Percentiles rank a stretch among this genome's conserved stretches.
Evolutionary conservation across 2,329 filamentous ascomycete genomes (phyloP).

Genomic region (Fusarium equiseti): DNA sequence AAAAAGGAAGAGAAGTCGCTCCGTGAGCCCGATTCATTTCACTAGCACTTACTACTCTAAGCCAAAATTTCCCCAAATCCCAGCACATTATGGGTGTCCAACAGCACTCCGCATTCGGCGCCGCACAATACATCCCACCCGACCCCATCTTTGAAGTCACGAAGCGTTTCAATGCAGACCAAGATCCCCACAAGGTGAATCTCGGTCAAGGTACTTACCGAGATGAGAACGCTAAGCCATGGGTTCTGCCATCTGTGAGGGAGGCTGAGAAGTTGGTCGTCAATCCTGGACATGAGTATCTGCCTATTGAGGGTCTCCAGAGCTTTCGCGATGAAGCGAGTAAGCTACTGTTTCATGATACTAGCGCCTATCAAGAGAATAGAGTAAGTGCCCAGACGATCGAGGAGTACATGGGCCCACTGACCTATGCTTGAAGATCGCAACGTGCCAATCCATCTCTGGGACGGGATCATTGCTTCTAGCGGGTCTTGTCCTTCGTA

Average conservation of each 20-base stretch:
- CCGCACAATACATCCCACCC: constrained; percentile 45
- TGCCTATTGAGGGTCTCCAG: constrained; percentile 53
- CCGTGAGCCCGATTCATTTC: neutral
- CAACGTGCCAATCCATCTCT: constrained; percentile 55
- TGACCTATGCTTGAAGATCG: constrained; percentile 40
- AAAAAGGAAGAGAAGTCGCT: neutral
- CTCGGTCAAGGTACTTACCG: constrained; percentile 56
- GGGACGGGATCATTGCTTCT: constrained; percentile 57
- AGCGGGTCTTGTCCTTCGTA: constrained; percentile 50
- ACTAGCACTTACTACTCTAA: neutral
- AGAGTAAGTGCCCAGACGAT: constrained; percentile 35
- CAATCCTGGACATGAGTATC: constrained; percentile 52
- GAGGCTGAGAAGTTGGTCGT: constrained; percentile 39
- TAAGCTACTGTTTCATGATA: constrained; percentile 50
- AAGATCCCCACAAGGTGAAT: constrained; percentile 52
- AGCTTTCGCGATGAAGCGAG: constrained; percentile 50
- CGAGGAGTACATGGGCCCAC: fast-evolving
- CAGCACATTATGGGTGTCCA: neutral
- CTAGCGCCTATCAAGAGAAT: constrained; percentile 43
- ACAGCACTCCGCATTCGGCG: constrained; percentile 35
- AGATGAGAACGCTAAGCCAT: constrained; percentile 54
- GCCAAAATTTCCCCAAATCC: neutral
- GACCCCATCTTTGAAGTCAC: constrained; percentile 54
- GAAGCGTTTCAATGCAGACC: constrained; percentile 50
- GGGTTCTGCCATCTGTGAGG: constrained; percentile 54